These are phyloP conservation scores for Hydrangea macrophylla DNA, from an alignment of 148 eudicot species.

Conservation along the genomic window DNA sequence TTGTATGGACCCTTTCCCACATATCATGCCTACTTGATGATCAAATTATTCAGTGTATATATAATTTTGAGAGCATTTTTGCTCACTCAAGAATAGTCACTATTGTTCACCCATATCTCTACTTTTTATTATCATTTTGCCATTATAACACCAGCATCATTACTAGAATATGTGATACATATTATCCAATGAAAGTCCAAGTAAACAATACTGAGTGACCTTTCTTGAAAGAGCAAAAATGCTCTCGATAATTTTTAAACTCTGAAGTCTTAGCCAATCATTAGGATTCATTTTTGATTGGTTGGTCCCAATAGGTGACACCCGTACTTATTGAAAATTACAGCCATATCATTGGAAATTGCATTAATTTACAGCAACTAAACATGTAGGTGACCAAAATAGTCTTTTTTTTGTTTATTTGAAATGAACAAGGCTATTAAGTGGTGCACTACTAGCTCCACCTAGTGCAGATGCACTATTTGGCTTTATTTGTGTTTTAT, in stretches of 20 bases:
- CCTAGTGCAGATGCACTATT: background rate
- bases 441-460: background rate
- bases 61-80: too few relatives aligned
- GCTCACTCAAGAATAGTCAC: too few relatives aligned
- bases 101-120: background rate
- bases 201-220: too few relatives aligned
- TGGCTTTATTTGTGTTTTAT: too few relatives aligned
- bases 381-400: background rate
- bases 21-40: constrained; percentile 9
- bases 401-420: too few relatives aligned
- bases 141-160: too few relatives aligned
- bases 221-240: too few relatives aligned
- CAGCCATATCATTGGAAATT: background rate
- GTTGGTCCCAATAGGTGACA: background rate
- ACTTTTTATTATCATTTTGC: too few relatives aligned
- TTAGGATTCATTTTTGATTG: background rate
- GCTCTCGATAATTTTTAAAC: too few relatives aligned
- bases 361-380: background rate
- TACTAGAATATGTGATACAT: too few relatives aligned
- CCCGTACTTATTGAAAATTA: background rate
- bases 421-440: background rate
- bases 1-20: background rate
- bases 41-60: background rate
- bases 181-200: too few relatives aligned
- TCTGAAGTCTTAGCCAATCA: background rate